phyloP scores from a whole-genome alignment of 225 moss, liverwort and hornwort genomes.

The Sphagnum contortum region DNA sequence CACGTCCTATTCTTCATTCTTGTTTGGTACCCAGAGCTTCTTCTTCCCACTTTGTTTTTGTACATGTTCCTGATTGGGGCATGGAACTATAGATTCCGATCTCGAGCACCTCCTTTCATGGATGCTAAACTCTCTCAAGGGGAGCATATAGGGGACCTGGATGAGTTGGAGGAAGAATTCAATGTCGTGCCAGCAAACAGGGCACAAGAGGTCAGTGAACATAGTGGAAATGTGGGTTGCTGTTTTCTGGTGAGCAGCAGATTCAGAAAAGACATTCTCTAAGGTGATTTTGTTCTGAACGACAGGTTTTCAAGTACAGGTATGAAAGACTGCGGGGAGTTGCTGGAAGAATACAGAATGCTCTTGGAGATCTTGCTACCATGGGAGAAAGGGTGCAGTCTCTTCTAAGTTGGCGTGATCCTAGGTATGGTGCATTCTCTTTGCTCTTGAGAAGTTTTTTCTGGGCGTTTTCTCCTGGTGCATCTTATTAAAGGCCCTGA shows the following conservation, averaged over 20 bases:
- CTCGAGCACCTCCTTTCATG: constrained; percentile 76
- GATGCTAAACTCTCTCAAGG: constrained; percentile 92
- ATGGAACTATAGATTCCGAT: constrained; percentile 80
- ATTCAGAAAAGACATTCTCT: too few species aligned
- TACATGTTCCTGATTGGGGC: constrained; percentile 95
- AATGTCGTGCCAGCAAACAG: constrained; percentile 79
- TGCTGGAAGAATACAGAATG: constrained; percentile 81
- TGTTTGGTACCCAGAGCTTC: constrained; percentile 85
- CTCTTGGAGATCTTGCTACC: constrained; percentile 76
- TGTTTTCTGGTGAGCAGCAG: too few species aligned
- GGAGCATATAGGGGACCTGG: constrained; percentile 67
- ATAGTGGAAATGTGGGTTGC: too few species aligned
- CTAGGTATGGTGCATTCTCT: constrained; percentile 32
- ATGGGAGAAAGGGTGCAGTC: constrained; percentile 80
- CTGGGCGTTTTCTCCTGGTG: too few species aligned
- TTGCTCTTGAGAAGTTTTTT: not conserved
- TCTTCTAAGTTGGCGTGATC: constrained; percentile 90
- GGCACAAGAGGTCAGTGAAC: constrained; percentile 47
- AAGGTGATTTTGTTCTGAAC: too few species aligned
- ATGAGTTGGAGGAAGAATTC: constrained; percentile 95
- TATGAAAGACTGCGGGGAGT: constrained; percentile 84
- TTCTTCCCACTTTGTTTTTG: constrained; percentile 75
- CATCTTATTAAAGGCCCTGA: too few species aligned
- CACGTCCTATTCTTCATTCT: constrained; percentile 76
- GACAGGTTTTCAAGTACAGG: constrained; percentile 58